Evolutionary conservation across 768 basidiomycete species (phyloP).

Genomic region (Lactarius deliciosus): DNA sequence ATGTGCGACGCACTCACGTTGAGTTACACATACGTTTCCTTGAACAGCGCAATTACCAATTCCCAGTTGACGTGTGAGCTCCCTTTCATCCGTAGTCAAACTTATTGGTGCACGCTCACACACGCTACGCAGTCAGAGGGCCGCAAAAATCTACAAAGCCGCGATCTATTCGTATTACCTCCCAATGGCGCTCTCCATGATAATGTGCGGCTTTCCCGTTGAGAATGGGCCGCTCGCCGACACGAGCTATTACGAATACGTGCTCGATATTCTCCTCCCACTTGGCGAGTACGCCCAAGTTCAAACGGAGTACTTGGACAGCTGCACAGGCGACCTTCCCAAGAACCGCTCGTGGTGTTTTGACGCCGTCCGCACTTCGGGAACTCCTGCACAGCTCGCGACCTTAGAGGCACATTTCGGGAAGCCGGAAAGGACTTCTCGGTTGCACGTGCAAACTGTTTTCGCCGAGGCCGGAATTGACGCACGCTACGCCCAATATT

Average conservation of each 20-base stretch:
- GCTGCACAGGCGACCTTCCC: slow-evolving; percentile 85
- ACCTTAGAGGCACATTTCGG: slow-evolving; percentile 67
- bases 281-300: slow-evolving; percentile 98
- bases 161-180: slow-evolving; percentile 99
- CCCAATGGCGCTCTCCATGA: slow-evolving; percentile 92
- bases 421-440: slow-evolving; percentile 51
- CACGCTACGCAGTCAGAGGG: slow-evolving; percentile 59
- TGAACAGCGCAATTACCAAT: slow-evolving; percentile 48
- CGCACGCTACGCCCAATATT: slow-evolving; percentile 71
- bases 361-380: slow-evolving; percentile 73
- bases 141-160: slow-evolving; percentile 96
- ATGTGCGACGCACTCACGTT: background rate
- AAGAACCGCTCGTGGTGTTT: slow-evolving; percentile 98
- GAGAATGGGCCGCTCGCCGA: slow-evolving; percentile 44
- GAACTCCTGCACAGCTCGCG: slow-evolving; percentile 52
- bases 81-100: background rate
- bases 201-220: slow-evolving; percentile 61
- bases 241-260: slow-evolving; percentile 64
- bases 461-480: slow-evolving; percentile 71
- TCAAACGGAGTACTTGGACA: slow-evolving; percentile 89
- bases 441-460: slow-evolving; percentile 62
- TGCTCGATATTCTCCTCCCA: slow-evolving; percentile 79
- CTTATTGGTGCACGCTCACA: background rate
- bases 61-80: slow-evolving; percentile 79
- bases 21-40: background rate